phyloP scores from a whole-genome alignment of 2,329 filamentous ascomycete genomes.

The Ceratocystiopsis brevicomis region DNA sequence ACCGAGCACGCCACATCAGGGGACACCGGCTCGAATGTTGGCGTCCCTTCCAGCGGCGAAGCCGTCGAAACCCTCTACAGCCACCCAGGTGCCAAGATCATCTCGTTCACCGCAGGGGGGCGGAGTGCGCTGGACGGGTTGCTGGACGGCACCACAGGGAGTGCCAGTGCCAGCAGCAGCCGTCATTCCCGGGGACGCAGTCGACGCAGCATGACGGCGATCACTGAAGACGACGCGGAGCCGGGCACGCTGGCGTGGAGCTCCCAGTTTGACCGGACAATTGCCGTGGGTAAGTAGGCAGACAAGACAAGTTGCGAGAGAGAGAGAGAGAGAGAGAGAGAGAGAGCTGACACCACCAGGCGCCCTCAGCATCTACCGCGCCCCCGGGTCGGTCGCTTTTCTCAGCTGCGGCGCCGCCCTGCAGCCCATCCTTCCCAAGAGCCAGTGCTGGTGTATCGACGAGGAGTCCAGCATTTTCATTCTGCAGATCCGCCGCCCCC shows the following conservation, averaged over 20 bases:
- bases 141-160: constrained; percentile 12
- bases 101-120: constrained; percentile 28
- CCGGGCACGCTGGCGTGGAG: constrained; percentile 52
- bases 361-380: constrained; percentile 64
- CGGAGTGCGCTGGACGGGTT: background rate
- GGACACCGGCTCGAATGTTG: too few species aligned
- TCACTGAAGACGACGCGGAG: constrained; percentile 22
- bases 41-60: constrained; percentile 3
- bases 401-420: constrained; percentile 69
- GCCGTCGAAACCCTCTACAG: constrained; percentile 54
- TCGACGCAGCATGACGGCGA: constrained; percentile 3
- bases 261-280: constrained; percentile 59
- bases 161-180: constrained; percentile 15
- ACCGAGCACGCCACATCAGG: too few species aligned
- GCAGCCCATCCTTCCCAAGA: constrained; percentile 73
- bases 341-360: constrained; percentile 14
- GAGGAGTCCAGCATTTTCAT: constrained; percentile 64
- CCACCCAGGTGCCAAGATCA: constrained; percentile 53
- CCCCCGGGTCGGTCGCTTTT: constrained; percentile 72
- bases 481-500: constrained; percentile 63
- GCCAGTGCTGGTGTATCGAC: constrained; percentile 87
- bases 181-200: constrained; percentile 9
- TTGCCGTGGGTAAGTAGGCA: constrained; percentile 38
- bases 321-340: too few species aligned
- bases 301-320: too few species aligned